Evolutionary conservation across 2,329 filamentous ascomycete species (phyloP), one percentile per base, ranked within the genome.

Genomic region (Venturia nashicola): DNA sequence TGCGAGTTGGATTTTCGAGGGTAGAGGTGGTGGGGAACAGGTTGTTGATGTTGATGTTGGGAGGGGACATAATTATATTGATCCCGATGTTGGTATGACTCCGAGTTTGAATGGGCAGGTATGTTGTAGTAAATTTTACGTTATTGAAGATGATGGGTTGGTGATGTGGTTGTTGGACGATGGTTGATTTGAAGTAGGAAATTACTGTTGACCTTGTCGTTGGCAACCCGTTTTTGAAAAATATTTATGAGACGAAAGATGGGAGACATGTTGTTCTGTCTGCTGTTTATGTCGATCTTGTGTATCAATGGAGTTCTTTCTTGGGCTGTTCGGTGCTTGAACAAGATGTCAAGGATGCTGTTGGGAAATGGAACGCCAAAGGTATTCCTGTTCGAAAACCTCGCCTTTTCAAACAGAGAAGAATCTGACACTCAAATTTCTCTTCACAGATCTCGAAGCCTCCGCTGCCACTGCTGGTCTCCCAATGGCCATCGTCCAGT

Each of bases 241-340:
- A 60, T 18, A 59, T 59, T 42, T 59, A 39, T n/a, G 55, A 59
- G 27, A 59, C 55, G 39, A 42, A 39, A 11, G 55, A 59, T 39
- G 55, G 55, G 16, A 23, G 55, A 23, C 39, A 39, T 59, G 55
- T 59, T 11, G 18, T 59, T 42, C 32, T 59, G 5, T 59, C 55
- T 36, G 55, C 55, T 20, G 55, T 59, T 39, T 59, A 59, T 23
- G 55, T 59, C 27, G 55, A 59, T 42, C 55, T 59, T 16, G 55
- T 59, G 16, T 59, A 59, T 23, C 55, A 59, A 18, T 59, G 55
- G 55, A 34, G 20, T 59, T 39, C 55, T 5, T 59, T 59, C 55
- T 23, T 59, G 18, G 39, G 39, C 9, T 39, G 34, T n/a, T 36
- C 55, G 5, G 32, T 59, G 6, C 55, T 39, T n/a, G 39, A 39